Evolutionary conservation across 805 yeast genomes (phyloP).

Genomic region (Ogataea pignaliae): DNA sequence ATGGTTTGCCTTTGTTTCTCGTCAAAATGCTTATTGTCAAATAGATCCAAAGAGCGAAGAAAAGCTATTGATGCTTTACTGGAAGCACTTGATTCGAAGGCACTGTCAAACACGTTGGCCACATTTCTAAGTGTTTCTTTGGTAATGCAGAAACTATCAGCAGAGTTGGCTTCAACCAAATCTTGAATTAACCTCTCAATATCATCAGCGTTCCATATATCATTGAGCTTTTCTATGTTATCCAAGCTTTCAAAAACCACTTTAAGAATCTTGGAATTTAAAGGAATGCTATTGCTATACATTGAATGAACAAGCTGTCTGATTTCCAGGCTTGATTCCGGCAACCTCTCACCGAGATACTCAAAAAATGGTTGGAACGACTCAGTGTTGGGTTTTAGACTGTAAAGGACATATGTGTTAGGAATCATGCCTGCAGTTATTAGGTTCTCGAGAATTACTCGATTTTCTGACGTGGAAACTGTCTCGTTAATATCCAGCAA

Average conservation of each 20-base stretch:
- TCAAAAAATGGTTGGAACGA: slow-evolving; percentile 4
- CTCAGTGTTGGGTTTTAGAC: not conserved
- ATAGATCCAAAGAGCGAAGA: too few species aligned
- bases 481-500: slow-evolving; percentile 1
- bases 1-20: too few species aligned
- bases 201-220: too few species aligned
- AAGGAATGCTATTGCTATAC: not conserved
- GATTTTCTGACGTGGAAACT: not conserved
- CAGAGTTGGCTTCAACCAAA: too few species aligned
- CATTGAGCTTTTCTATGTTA: too few species aligned
- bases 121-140: too few species aligned
- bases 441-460: not conserved
- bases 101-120: too few species aligned
- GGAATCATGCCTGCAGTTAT: not conserved
- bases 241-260: not conserved
- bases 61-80: too few species aligned
- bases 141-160: too few species aligned
- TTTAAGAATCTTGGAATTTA: not conserved
- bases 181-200: too few species aligned
- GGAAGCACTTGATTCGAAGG: too few species aligned
- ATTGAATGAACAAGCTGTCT: slow-evolving; percentile 2
- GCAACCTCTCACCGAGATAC: not conserved
- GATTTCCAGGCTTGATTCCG: slow-evolving; percentile 2
- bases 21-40: too few species aligned
- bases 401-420: slow-evolving; percentile 1